Evolutionary conservation across 2,329 filamentous ascomycete genomes (phyloP).

Genomic region (Colletotrichum tabaci): DNA sequence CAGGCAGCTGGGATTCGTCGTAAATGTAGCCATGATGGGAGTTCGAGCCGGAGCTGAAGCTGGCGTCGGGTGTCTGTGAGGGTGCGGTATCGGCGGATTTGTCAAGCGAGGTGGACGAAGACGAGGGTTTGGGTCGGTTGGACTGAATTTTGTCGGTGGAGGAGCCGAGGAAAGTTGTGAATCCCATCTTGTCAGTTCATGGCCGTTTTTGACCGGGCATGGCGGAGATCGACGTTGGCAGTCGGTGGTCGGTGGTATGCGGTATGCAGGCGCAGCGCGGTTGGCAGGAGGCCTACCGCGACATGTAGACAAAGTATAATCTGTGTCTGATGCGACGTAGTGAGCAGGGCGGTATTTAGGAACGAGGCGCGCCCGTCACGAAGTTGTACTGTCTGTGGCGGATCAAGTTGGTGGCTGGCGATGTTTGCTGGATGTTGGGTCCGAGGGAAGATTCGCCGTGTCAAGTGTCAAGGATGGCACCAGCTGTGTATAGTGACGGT

Average conservation of each 20-base stretch:
- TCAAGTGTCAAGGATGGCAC: neutral
- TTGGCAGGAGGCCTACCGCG: conserved; percentile 6
- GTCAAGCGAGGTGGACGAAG: conserved; percentile 19
- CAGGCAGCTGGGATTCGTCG: conserved; percentile 68
- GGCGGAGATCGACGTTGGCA: conserved; percentile 17
- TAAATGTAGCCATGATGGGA: conserved; percentile 63
- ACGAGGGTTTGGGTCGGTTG: conserved; percentile 19
- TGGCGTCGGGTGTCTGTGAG: conserved; percentile 36
- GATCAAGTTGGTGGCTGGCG: neutral
- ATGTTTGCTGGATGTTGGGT: conserved; percentile 8
- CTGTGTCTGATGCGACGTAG: neutral
- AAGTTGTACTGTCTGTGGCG: neutral
- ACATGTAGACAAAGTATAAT: neutral
- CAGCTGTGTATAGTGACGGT: neutral
- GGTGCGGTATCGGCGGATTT: conserved; percentile 2
- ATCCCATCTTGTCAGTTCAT: conserved; percentile 43
- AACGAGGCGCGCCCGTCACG: neutral
- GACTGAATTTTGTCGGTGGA: conserved; percentile 36
- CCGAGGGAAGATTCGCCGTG: neutral
- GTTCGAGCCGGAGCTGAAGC: conserved; percentile 49
- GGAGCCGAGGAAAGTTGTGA: conserved; percentile 43
- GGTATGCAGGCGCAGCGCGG: conserved; percentile 5
- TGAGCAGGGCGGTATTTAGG: neutral
- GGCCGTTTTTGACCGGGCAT: conserved; percentile 25
- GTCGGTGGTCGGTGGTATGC: neutral